Evolutionary conservation across 139 green algal genomes (phyloP), one percentile per base, ranked within the genome.

Genomic region (Chlorella sorokiniana): DNA sequence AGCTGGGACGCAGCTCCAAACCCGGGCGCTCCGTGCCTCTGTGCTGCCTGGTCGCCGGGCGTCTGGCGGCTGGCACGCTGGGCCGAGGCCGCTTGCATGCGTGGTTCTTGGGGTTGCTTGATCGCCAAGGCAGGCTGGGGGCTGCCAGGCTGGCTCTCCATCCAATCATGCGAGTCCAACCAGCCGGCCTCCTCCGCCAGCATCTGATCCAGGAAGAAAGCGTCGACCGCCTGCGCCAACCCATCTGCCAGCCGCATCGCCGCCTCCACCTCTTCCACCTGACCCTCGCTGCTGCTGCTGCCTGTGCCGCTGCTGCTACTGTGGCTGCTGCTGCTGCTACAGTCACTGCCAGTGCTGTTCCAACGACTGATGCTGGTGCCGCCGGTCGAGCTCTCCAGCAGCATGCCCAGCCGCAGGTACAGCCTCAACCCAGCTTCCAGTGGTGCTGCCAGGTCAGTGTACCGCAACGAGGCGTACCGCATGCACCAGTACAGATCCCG

Each of bases 401-500:
- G 6, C 54, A 1, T 22, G 33, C 22, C 18, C 38, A 0, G 69
- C 52, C 9, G 7, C 27, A 79, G 48, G 16, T 79, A 79, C 37
- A 41, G 54, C 37, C 27, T 22, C 54, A 79, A 37, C 2, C 35
- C 52, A 6, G 38, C 73, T 7, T 38, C 29, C 35, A 79, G 73
- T 38, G 25, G 73, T 14, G 29, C 27, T 37, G 22, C 25, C 73
- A 79, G 54, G 48, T 69, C 25, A 27, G 73, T 52, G 40, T 56
- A 23, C 4, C 27, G 29, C 37, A 20, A 1, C 22, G 52, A 25
- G 2, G 73, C 54, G 1, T 20, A 27, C 2, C 54, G 73, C 51
- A 69, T n/a, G 27, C 73, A 79, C 73, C 73, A 79, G 37, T 42
- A 79, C 23, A 79, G 37, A 29, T 79, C 73, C 1, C 73, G 29